Base-by-base conservation (phyloP, 352 stramenopile species). In the Phytopythium montanum region DNA sequence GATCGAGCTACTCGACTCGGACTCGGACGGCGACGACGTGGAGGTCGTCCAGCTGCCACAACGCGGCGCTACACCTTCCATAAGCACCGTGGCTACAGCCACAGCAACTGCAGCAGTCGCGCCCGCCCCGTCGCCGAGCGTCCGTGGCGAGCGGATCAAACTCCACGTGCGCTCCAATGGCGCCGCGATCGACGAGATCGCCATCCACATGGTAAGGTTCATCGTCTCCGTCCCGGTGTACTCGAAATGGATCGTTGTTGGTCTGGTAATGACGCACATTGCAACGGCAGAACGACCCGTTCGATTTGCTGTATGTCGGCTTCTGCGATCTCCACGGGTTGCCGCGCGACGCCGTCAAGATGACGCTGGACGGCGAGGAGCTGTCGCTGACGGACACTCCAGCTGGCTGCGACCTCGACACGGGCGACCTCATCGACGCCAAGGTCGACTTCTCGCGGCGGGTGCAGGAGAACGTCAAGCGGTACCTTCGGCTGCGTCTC, bases 361-460 rank as follows among this genome's bases (percentile, higher is more conserved):
- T 92, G 76, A 71, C 60, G 4, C 69, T 92, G 18, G 79, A 92
- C 64, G 82, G 79, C 10, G 75, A 79, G 12, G 25, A 49, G 1
- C 59, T 92, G 36, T 42, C 59, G 12, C 45, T 69, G 9, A 58
- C 50, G 0, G 53, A 55, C 21, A 88, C 75, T 18, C 72, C 78
- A 2, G 45, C 51, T 1, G 56, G 54, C 6, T 65, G 61, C 55
- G 77, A 88, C 42, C 63, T 89, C 12, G 81, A 89, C 44, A 66
- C 73, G 2, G 78, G 72, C 28, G 78, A 92, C 49, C 46, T 92
- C 12, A 82, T 92, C 38, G 82, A 92, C 54, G 79, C 82, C 18
- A 88, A 87, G 36, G 82, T 90, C 34, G 78, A 92, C 50, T 92
- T 90, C 38, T 75, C 77, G 0, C 62, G 81, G 60, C 75, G 85